Percentiles rank a stretch among this genome's conserved stretches.
phyloP scores from a whole-genome alignment of 139 green algal genomes.

The Chlamydomonas schloesseri region DNA sequence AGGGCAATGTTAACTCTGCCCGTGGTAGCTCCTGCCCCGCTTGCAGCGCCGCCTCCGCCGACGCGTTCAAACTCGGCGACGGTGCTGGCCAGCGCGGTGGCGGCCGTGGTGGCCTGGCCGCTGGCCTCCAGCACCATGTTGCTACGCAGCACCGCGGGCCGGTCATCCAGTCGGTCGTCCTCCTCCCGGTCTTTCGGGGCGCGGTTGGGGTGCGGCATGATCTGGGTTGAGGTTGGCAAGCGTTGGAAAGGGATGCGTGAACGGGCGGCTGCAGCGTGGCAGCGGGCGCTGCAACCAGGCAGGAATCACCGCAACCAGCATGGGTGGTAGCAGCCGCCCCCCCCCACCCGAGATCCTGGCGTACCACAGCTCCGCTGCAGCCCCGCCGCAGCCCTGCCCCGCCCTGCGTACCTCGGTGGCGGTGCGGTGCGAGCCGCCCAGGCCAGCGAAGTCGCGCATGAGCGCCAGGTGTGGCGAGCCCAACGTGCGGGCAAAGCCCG shows the following conservation, averaged over 20 bases:
- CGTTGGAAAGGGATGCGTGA: no score
- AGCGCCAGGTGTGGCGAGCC: constrained; percentile 50
- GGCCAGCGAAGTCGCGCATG: constrained; percentile 58
- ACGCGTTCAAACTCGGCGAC: no score
- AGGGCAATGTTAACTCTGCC: no score
- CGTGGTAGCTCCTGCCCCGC: no score
- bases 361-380: neutral
- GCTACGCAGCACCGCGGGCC: constrained; percentile 13
- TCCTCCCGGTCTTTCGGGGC: neutral
- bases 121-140: neutral
- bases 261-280: no score
- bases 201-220: constrained; percentile 53
- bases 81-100: neutral
- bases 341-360: neutral
- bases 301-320: no score
- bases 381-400: neutral
- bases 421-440: constrained; percentile 35
- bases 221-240: constrained; percentile 27
- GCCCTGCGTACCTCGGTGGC: constrained; percentile 47
- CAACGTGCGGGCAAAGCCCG: constrained; percentile 59
- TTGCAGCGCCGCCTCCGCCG: no score
- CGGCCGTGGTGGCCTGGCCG: neutral
- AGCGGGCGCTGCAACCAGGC: no score
- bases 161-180: constrained; percentile 32
- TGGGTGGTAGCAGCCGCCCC: no score